Conservation (phyloP, 2,329 filamentous ascomycete genomes). For the Gnomoniopsis smithogilvyi region DNA sequence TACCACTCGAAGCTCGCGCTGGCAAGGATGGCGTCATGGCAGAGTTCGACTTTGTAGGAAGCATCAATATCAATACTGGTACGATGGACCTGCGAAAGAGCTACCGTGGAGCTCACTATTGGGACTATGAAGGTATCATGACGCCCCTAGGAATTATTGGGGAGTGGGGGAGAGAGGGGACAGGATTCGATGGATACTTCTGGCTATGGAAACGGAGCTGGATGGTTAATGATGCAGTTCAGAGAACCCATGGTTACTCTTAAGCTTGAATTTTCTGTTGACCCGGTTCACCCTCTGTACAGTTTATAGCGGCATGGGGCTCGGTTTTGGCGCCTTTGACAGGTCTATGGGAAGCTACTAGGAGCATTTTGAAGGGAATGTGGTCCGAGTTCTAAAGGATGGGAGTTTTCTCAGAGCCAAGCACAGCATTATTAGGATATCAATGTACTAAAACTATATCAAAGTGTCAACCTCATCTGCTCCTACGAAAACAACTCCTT, state of each 20-base stretch:
- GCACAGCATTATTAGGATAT: too few species aligned
- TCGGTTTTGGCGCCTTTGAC: neutral
- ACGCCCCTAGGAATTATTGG: slow-evolving; percentile 28
- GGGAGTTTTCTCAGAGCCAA: too few species aligned
- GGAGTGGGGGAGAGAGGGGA: slow-evolving; percentile 23
- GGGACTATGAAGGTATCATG: slow-evolving; percentile 19
- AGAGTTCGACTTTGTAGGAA: slow-evolving; percentile 17
- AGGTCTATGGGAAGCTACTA: too few species aligned
- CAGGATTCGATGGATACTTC: slow-evolving; percentile 16
- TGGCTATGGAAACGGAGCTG: slow-evolving; percentile 19
- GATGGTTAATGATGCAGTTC: slow-evolving; percentile 10
- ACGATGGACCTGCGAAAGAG: slow-evolving; percentile 16
- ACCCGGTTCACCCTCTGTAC: neutral
- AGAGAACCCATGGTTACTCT: slow-evolving; percentile 12
- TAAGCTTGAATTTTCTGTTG: neutral
- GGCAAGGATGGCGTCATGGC: slow-evolving; percentile 15
- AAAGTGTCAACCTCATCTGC: too few species aligned
- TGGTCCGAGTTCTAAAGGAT: too few species aligned
- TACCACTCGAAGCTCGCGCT: slow-evolving; percentile 14
- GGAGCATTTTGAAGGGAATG: too few species aligned
- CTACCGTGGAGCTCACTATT: slow-evolving; percentile 14
- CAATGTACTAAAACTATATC: too few species aligned
- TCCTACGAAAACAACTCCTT: too few species aligned
- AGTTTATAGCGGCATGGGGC: neutral
- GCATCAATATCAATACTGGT: slow-evolving; percentile 9